A percentile compares a stretch with the other conserved stretches of the same genome.
Conservation (phyloP, 2,329 filamentous ascomycete genomes). For the Trichophyton simii region DNA sequence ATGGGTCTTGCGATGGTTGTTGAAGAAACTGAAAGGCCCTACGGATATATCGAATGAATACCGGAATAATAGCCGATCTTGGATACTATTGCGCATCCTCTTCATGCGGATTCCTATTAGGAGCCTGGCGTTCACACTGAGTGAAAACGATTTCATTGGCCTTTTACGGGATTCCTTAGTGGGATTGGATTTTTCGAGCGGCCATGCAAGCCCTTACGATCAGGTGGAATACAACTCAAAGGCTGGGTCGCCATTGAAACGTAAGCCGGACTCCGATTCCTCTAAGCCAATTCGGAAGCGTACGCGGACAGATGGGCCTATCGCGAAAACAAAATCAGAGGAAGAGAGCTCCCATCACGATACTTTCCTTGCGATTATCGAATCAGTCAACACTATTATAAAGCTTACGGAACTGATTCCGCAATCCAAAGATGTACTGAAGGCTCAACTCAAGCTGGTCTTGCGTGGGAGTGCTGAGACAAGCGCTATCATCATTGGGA, state of each 20-base stretch:
- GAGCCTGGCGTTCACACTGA: constrained; percentile 57
- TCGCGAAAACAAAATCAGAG: neutral
- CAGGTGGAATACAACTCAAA: constrained; percentile 16
- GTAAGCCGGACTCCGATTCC: constrained; percentile 13
- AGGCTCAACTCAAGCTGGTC: constrained; percentile 29
- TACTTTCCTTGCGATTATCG: constrained; percentile 8
- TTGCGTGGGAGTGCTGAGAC: constrained; percentile 26
- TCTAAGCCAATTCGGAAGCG: constrained; percentile 25
- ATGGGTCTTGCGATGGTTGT: constrained; percentile 55
- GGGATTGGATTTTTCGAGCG: constrained; percentile 31
- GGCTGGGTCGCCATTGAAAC: constrained; percentile 25
- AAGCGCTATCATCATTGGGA: constrained; percentile 22
- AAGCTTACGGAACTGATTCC: constrained; percentile 4
- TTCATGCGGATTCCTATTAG: constrained; percentile 57
- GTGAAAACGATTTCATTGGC: constrained; percentile 53
- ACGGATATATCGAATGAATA: constrained; percentile 27
- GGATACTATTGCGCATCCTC: constrained; percentile 49
- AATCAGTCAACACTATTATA: constrained; percentile 7
- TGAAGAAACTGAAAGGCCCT: constrained; percentile 44
- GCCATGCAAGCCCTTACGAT: constrained; percentile 10
- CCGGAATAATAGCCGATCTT: constrained; percentile 34
- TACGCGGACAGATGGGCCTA: constrained; percentile 20
- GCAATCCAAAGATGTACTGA: constrained; percentile 17
- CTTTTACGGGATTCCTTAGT: constrained; percentile 55
- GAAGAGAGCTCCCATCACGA: neutral